Conservation (phyloP, 306 rosid genomes). For the Inga oerstediana region DNA sequence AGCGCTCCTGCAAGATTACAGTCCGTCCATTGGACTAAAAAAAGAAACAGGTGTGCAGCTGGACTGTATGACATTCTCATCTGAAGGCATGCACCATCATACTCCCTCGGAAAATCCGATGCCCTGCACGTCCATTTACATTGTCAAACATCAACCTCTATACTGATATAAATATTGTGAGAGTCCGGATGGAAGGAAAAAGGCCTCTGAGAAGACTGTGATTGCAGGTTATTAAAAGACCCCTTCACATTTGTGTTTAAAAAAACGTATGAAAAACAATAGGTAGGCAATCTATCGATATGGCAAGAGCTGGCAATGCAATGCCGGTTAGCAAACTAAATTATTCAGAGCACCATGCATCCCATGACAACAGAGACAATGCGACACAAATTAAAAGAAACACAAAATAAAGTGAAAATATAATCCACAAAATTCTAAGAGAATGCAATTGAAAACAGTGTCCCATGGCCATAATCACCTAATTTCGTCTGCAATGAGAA, state of each 20-base stretch:
- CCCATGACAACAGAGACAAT: not conserved
- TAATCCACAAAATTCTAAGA: not conserved
- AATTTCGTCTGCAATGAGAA: not conserved
- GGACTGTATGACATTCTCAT: conserved; percentile 99
- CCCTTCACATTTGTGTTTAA: conserved; percentile 2
- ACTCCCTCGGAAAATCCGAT: conserved; percentile 82
- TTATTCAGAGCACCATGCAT: conserved; percentile 4
- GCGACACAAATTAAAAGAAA: conserved; percentile 10
- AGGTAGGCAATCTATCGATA: not conserved
- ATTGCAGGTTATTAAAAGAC: not conserved
- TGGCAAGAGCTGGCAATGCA: conserved; percentile 18
- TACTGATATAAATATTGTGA: not conserved
- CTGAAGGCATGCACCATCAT: conserved; percentile 97
- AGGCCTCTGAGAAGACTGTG: not conserved
- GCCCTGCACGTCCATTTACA: conserved; percentile 62
- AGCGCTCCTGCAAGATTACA: conserved; percentile 95
- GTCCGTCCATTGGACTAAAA: conserved; percentile 94
- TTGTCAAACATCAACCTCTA: not conserved
- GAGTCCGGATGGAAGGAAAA: not conserved
- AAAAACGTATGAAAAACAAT: not conserved
- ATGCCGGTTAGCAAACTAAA: not conserved
- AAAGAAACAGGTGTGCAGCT: conserved; percentile 90
- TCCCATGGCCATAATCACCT: conserved; percentile 10
- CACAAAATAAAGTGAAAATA: conserved; percentile 6
- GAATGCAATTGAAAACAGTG: conserved; percentile 6